Percentiles rank a stretch among this genome's conserved stretches.
These are phyloP conservation scores for Cutaneotrichosporon cyanovorans DNA, from an alignment of 1,284 basidiomycete genomes.

Conservation along the genomic window DNA sequence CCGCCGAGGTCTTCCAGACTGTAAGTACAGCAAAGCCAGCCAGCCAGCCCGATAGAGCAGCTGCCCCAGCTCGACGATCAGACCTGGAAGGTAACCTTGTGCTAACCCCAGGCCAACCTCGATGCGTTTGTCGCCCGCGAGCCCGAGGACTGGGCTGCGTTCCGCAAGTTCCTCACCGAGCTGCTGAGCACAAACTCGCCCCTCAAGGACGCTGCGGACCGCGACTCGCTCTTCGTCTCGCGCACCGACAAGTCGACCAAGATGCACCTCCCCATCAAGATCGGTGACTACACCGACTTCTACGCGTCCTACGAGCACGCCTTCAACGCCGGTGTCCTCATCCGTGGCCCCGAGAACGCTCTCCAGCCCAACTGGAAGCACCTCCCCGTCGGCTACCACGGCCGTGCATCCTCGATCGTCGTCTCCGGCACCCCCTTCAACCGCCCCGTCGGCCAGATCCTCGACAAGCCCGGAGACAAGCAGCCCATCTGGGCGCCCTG, in stretches of 20 bases:
- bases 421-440: conserved; percentile 19
- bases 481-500: conserved; percentile 17
- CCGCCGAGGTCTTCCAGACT: conserved; percentile 14
- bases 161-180: conserved; percentile 12
- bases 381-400: conserved; percentile 25
- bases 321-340: conserved; percentile 19
- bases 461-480: conserved; percentile 19
- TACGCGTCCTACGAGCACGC: conserved; percentile 22
- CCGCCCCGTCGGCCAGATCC: conserved; percentile 22
- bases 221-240: conserved; percentile 6
- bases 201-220: conserved; percentile 3
- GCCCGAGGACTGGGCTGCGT: conserved; percentile 12
- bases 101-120: conserved; percentile 8
- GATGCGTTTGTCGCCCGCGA: conserved; percentile 9
- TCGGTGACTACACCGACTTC: conserved; percentile 22
- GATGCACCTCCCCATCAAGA: conserved; percentile 15
- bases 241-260: conserved; percentile 2
- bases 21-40: too few species aligned
- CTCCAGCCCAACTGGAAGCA: conserved; percentile 24
- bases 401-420: conserved; percentile 19
- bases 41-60: too few species aligned
- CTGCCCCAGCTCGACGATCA: too few species aligned
- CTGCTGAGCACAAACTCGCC: conserved; percentile 10
- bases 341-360: conserved; percentile 19
- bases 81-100: not conserved